Evolutionary conservation across 164 flowering plant genomes (phyloP), one percentile per base, ranked within the genome.

Genomic region (Malania oleifera): DNA sequence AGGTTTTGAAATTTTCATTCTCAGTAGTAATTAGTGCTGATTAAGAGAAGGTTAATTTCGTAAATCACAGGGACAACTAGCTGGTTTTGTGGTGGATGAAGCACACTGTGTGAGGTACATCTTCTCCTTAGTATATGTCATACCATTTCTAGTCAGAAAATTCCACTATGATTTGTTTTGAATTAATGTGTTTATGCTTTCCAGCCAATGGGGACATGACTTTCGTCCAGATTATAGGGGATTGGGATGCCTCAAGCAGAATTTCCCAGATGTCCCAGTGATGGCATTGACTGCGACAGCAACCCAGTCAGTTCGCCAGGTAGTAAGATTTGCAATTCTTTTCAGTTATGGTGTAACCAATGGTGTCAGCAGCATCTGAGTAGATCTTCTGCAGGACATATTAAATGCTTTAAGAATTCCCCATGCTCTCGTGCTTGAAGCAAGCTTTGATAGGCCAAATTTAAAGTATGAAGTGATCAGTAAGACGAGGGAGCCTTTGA

Each of bases 131-230:
- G 28, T 14, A 2, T 48, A 28, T 18, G 10, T 56, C 49, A 26
- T 40, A 20, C 50, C 10, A 20, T 6, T 20, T 46, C 25, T 46
- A 8, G 7, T 9, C 6, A 23, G 25, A 44, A 18, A n/a, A 15
- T 18, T 46, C 25, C n/a, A 22, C 12, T 23, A 52, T 15, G 14
- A 27, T 52, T 12, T 52, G 1, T 12, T 28, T 52, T 4, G 18
- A 18, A 44, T 20, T 45, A 4, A 5, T 35, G 39, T 46, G 20
- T 51, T 65, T 44, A 1, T 57, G 34, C 37, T 67, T 61, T 52
- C 20, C 86, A 93, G 99, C 75, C 97, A 93, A 65, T 93, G 99
- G 99, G 97, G 99, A 34, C 96, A 93, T 78, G 99, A 93, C 77
- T 93, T 93, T 56, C 97, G 96, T 60, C 99, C 99, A 58, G 99